Evolutionary conservation across 1,284 basidiomycete genomes (phyloP).

Genomic region (Butyriboletus appendiculatus): DNA sequence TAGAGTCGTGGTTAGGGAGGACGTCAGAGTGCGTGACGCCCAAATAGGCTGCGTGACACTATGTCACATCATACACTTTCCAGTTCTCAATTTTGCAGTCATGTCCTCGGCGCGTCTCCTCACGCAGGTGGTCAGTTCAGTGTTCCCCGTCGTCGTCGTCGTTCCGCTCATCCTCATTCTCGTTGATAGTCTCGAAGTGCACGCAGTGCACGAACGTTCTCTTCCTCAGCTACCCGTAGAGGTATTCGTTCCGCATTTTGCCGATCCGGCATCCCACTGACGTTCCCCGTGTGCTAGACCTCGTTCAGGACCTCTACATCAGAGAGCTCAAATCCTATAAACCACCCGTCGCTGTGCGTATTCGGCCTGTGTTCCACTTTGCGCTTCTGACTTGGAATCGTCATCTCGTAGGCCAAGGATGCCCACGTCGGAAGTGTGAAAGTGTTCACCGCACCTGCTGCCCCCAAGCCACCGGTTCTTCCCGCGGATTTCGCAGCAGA

Average conservation of each 20-base stretch:
- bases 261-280: slow-evolving; percentile 21
- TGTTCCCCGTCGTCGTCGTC: background rate
- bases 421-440: slow-evolving; percentile 84
- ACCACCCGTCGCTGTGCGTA: slow-evolving; percentile 54
- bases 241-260: slow-evolving; percentile 33
- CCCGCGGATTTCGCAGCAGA: slow-evolving; percentile 83
- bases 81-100: slow-evolving; percentile 27
- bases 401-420: slow-evolving; percentile 66
- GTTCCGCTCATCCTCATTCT: slow-evolving; percentile 12
- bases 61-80: slow-evolving; percentile 19
- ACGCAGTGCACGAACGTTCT: slow-evolving; percentile 27
- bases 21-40: slow-evolving; percentile 19
- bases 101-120: slow-evolving; percentile 34
- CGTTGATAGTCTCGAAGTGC: slow-evolving; percentile 24
- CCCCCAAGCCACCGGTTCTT: slow-evolving; percentile 69
- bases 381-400: background rate
- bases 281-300: slow-evolving; percentile 53
- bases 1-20: background rate
- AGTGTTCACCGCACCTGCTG: slow-evolving; percentile 64
- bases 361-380: slow-evolving; percentile 1
- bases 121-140: slow-evolving; percentile 26
- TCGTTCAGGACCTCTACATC: slow-evolving; percentile 92
- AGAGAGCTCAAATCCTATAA: slow-evolving; percentile 92
- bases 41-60: slow-evolving; percentile 19
- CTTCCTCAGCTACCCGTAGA: slow-evolving; percentile 27